Conservation (phyloP, 352 stramenopile species). For the Pythium folliculosum region DNA sequence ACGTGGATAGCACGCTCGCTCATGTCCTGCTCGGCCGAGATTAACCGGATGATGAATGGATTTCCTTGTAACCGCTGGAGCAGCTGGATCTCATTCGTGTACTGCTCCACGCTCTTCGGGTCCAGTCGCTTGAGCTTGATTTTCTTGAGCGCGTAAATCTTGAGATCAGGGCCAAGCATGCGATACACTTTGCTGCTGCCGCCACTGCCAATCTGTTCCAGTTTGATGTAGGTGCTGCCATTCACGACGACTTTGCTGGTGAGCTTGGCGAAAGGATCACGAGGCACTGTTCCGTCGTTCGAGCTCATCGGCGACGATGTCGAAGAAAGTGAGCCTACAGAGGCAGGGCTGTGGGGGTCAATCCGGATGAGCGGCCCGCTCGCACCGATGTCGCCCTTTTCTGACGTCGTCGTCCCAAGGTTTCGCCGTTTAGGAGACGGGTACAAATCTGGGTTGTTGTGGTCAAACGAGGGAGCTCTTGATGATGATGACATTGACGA, state of each 20-base stretch:
- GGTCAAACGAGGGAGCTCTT: slow-evolving; percentile 29
- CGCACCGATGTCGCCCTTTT: slow-evolving; percentile 29
- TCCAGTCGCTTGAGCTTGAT: slow-evolving; percentile 96
- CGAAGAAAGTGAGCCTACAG: slow-evolving; percentile 56
- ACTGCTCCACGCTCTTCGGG: slow-evolving; percentile 91
- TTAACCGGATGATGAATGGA: slow-evolving; percentile 95
- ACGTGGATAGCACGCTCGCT: slow-evolving; percentile 75
- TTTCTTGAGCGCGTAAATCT: slow-evolving; percentile 98
- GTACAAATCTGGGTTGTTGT: slow-evolving; percentile 32
- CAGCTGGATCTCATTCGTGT: slow-evolving; percentile 97
- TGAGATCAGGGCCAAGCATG: slow-evolving; percentile 91
- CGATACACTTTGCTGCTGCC: slow-evolving; percentile 98
- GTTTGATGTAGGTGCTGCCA: slow-evolving; percentile 91
- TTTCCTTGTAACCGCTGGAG: slow-evolving; percentile 93
- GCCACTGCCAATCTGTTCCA: slow-evolving; percentile 96
- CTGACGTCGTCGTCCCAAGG: slow-evolving; percentile 23
- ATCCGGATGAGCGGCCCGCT: slow-evolving; percentile 28
- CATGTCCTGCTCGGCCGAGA: slow-evolving; percentile 93
- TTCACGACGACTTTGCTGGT: slow-evolving; percentile 79
- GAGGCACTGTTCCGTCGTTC: slow-evolving; percentile 31
- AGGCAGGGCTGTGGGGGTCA: slow-evolving; percentile 36
- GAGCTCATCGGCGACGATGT: slow-evolving; percentile 49
- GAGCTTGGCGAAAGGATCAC: slow-evolving; percentile 54
- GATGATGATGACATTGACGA: slow-evolving; percentile 12
- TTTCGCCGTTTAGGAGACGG: slow-evolving; percentile 56